Base-by-base conservation (phyloP, 768 basidiomycete genomes). In the Hericium erinaceus region DNA sequence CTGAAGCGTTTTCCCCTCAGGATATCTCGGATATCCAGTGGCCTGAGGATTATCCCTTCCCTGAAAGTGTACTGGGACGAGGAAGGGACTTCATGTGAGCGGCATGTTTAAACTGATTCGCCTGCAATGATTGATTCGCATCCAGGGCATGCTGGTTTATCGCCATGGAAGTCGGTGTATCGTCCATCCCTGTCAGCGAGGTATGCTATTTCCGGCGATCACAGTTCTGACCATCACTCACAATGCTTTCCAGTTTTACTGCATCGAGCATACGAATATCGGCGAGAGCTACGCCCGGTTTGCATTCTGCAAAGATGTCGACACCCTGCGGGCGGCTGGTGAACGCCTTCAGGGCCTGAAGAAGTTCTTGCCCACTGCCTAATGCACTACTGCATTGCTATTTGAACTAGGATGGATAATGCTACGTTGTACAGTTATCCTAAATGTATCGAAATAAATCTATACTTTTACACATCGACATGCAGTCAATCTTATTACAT, bases 181-280 rank as follows among this genome's bases (percentile, higher is more conserved):
- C 93, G 37, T 84, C 89, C 6, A 97, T 98, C 59, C 94, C 94
- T 12, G 92, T 94, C 58, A 95, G 92, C 79, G 93, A 95, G 80
- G 92, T 92, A 70, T 65, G 80, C 66, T n/a, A 18, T 55, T 53
- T 54, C 16, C 12, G 10, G 33, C 33, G 9, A 33, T 33, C 6
- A 10, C 8, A 11, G 44, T 20, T 3, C 44, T 7, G 44, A 46
- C 39, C 37, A 39, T 49, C 48, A 48, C 24, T 16, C 4, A 40
- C 52, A 56, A 41, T 54, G 24, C 50, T 2, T 59, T 28, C 39
- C 58, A 95, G 91, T 98, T 98, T 73, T 98, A 95, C 73, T 93
- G 92, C 66, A 79, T 84, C 63, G 89, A 92, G 57, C 95, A 98
- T 67, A 79, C 84, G 26, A 71, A 72, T 57, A 91, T 97, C 56